Conservation (phyloP, 2,329 filamentous ascomycete species). For the Sporothrix brunneoviolacea region DNA sequence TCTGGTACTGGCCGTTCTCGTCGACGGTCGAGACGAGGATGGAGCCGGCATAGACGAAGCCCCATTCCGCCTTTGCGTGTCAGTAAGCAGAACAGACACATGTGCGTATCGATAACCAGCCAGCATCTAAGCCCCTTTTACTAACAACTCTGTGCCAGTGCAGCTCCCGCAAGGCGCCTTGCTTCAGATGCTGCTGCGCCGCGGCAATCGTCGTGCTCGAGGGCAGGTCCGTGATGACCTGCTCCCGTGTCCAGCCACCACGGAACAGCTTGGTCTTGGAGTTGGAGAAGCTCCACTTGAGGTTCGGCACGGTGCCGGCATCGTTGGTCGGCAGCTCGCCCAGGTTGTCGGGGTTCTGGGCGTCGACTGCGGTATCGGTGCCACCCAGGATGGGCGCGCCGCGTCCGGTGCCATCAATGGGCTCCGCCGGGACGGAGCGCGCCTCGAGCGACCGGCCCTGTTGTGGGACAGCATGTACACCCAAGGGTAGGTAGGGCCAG, state of each 20-base stretch:
- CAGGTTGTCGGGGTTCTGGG: slow-evolving; percentile 58
- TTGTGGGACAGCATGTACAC: no score
- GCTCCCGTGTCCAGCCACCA: slow-evolving; percentile 61
- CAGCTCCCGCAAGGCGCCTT: slow-evolving; percentile 58
- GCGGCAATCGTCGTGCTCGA: slow-evolving; percentile 59
- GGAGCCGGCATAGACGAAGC: slow-evolving; percentile 52
- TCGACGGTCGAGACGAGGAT: slow-evolving; percentile 56
- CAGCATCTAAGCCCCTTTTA: no score
- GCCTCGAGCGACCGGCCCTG: neutral
- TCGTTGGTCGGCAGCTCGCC: slow-evolving; percentile 53
- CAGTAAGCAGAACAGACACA: no score
- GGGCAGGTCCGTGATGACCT: slow-evolving; percentile 61
- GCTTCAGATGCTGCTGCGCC: slow-evolving; percentile 61
- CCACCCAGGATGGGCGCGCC: slow-evolving; percentile 54
- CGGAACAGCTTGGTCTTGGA: slow-evolving; percentile 56
- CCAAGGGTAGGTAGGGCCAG: no score
- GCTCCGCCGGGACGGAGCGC: slow-evolving; percentile 35
- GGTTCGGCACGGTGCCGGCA: slow-evolving; percentile 55
- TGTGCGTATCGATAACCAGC: no score
- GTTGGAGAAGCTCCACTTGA: slow-evolving; percentile 65
- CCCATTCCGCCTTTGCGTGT: slow-evolving; percentile 68
- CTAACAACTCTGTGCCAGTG: slow-evolving; percentile 64
- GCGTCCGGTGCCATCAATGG: slow-evolving; percentile 50
- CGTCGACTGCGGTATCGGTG: slow-evolving; percentile 54
- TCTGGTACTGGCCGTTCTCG: slow-evolving; percentile 50